Conservation (phyloP, 179 eudicot species). For the Beta macrorhiza region DNA sequence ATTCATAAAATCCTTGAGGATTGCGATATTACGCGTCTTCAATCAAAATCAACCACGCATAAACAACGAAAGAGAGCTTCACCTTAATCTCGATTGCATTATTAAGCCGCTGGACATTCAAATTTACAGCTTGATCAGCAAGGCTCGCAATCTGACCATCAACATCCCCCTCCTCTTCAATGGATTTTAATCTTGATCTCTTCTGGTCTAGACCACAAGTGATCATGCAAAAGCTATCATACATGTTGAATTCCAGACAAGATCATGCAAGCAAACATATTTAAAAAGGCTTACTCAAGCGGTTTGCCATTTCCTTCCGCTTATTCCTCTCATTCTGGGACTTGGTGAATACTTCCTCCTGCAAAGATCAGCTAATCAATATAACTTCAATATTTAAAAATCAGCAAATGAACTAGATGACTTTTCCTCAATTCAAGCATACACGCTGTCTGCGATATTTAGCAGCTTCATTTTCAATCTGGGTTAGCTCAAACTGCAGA, state of each 20-base stretch:
- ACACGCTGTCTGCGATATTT: conserved; percentile 70
- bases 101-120: conserved; percentile 53
- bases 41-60: background rate
- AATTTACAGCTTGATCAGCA: conserved; percentile 43
- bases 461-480: conserved; percentile 77
- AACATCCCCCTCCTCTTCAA: conserved; percentile 61
- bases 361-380: conserved; percentile 11
- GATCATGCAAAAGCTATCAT: conserved; percentile 16
- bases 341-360: conserved; percentile 63
- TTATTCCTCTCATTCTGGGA: conserved; percentile 49
- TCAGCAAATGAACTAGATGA: background rate
- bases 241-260: conserved; percentile 2
- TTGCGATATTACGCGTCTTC: background rate
- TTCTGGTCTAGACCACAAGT: conserved; percentile 50
- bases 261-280: conserved; percentile 3
- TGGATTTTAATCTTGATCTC: conserved; percentile 41
- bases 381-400: background rate
- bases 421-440: conserved; percentile 31
- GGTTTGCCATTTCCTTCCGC: conserved; percentile 53
- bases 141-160: conserved; percentile 56
- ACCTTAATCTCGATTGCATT: conserved; percentile 73
- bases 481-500: conserved; percentile 48
- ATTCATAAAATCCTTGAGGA: background rate
- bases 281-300: conserved; percentile 56
- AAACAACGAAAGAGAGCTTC: conserved; percentile 15